A percentile compares a stretch with the other conserved stretches of the same genome.
Conservation (phyloP, 805 yeast genomes). For the Naumovozyma castellii region DNA sequence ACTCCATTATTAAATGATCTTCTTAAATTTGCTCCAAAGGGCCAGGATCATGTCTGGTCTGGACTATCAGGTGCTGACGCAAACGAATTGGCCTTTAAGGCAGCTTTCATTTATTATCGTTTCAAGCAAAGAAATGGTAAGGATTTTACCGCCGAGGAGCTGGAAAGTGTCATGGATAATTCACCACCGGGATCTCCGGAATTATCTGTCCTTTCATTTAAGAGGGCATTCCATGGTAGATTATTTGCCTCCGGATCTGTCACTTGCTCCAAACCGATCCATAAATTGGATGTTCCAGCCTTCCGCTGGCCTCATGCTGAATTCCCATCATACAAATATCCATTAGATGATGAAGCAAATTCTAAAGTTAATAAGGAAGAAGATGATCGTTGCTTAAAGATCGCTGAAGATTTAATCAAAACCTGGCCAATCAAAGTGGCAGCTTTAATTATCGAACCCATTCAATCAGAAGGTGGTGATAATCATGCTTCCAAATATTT, state of each 20-base stretch:
- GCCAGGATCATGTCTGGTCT: constrained; percentile 52
- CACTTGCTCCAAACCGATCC: constrained; percentile 91
- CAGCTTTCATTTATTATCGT: constrained; percentile 58
- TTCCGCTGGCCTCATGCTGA: constrained; percentile 97
- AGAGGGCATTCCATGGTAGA: constrained; percentile 90
- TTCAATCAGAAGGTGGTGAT: constrained; percentile 71
- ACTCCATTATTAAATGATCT: constrained; percentile 38
- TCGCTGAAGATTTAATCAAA: constrained; percentile 61
- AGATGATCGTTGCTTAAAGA: constrained; percentile 71
- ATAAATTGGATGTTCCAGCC: constrained; percentile 85
- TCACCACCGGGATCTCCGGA: constrained; percentile 84
- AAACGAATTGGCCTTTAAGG: constrained; percentile 61
- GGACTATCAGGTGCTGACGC: constrained; percentile 63
- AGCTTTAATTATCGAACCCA: constrained; percentile 83
- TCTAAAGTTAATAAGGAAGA: constrained; percentile 58
- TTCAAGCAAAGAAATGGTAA: constrained; percentile 56
- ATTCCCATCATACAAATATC: constrained; percentile 78
- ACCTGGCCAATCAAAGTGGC: constrained; percentile 74
- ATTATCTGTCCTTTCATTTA: constrained; percentile 75
- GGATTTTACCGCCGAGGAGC: constrained; percentile 59
- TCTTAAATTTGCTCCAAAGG: constrained; percentile 56
- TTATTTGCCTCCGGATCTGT: constrained; percentile 84
- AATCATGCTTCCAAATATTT: constrained; percentile 56
- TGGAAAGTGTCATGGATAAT: constrained; percentile 66
- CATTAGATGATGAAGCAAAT: constrained; percentile 60